Conservation (phyloP, 208 protist genomes). For the Acanthamoeba divionensis region DNA sequence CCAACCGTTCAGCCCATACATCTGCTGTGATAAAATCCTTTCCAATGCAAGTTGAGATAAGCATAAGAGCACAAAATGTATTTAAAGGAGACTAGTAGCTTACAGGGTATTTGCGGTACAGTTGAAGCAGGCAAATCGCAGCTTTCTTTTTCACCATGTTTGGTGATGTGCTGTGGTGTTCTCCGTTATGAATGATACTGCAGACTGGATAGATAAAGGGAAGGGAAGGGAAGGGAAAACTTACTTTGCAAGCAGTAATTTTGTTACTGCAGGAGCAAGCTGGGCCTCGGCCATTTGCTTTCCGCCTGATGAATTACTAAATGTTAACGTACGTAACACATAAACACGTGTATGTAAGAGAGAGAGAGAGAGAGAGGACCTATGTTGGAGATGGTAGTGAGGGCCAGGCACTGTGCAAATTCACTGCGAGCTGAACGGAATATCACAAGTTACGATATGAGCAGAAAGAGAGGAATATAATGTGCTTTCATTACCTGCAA, state of each 20-base stretch:
- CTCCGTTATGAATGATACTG: neutral
- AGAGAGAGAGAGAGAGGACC: constrained; percentile 79
- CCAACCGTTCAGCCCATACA: constrained; percentile 81
- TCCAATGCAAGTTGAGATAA: too few relatives aligned
- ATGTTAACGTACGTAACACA: neutral
- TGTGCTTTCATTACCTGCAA: constrained; percentile 75
- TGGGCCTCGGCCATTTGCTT: constrained; percentile 95
- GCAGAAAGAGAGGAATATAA: neutral
- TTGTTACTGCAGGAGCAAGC: constrained; percentile 91
- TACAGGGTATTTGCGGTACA: constrained; percentile 93
- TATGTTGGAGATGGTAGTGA: constrained; percentile 95
- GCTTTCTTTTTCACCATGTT: constrained; percentile 96
- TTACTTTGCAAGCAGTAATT: constrained; percentile 85
- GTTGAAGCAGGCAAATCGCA: constrained; percentile 92
- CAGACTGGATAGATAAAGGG: neutral
- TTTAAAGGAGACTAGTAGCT: too few relatives aligned
- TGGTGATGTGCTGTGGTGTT: constrained; percentile 64
- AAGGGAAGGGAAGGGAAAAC: neutral
- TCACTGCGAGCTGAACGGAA: constrained; percentile 80
- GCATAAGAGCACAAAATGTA: too few relatives aligned
- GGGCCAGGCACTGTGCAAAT: constrained; percentile 91
- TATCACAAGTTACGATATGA: constrained; percentile 5
- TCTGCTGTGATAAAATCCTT: constrained; percentile 77
- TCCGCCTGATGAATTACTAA: constrained; percentile 63
- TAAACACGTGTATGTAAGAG: too few relatives aligned